Conservation (phyloP, 805 yeast genomes). For the Yamadazyma tumulicola region DNA sequence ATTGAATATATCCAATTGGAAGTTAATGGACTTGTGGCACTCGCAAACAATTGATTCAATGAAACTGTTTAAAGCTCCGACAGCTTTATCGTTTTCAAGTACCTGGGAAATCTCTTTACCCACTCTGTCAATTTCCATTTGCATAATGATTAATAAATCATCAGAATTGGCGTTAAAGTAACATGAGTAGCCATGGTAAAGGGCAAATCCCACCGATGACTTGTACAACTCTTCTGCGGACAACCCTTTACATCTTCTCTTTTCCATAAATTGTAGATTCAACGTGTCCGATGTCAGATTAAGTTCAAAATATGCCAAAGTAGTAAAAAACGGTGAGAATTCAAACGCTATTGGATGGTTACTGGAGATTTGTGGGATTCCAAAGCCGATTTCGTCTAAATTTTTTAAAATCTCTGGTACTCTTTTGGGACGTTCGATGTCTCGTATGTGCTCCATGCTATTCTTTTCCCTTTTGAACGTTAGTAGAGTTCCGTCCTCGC, state of each 20-base stretch:
- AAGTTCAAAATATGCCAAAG: slow-evolving; percentile 28
- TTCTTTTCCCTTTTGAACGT: not conserved
- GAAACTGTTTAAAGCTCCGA: slow-evolving; percentile 22
- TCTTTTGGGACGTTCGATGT: slow-evolving; percentile 11
- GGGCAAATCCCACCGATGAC: slow-evolving; percentile 59
- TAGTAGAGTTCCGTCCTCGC: slow-evolving; percentile 23
- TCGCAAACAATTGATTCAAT: slow-evolving; percentile 52
- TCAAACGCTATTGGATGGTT: slow-evolving; percentile 30
- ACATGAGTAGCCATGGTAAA: slow-evolving; percentile 66
- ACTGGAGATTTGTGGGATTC: slow-evolving; percentile 32
- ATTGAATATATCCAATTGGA: slow-evolving; percentile 59
- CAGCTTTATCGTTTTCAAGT: slow-evolving; percentile 11
- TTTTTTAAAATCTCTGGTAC: slow-evolving; percentile 23
- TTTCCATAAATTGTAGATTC: slow-evolving; percentile 19
- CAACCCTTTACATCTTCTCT: slow-evolving; percentile 9
- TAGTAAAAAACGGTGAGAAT: slow-evolving; percentile 51
- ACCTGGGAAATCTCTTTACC: slow-evolving; percentile 11
- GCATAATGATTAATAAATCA: slow-evolving; percentile 60
- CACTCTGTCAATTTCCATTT: slow-evolving; percentile 38
- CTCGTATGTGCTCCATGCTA: not conserved
- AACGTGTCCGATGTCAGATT: slow-evolving; percentile 13
- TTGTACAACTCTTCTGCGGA: slow-evolving; percentile 33
- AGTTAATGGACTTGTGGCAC: slow-evolving; percentile 70
- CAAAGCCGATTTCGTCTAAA: slow-evolving; percentile 53
- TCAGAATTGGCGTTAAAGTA: slow-evolving; percentile 65